Evolutionary conservation across 179 eudicot genomes (phyloP).

Genomic region (Dionaea muscipula): DNA sequence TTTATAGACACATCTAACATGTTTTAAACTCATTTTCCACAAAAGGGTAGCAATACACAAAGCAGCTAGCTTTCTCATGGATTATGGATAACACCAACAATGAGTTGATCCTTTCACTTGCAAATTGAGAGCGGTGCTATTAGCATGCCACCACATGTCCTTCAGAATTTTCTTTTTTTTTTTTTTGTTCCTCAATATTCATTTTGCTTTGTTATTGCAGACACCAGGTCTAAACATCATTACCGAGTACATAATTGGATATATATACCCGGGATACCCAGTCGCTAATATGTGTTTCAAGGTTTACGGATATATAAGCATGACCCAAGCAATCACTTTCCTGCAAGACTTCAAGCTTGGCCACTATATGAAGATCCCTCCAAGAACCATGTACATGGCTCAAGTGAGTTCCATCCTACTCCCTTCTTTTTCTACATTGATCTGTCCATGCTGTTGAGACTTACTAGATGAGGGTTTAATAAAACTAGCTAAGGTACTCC

Average conservation of each 20-base stretch:
- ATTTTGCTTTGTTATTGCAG: conserved; percentile 18
- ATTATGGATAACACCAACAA: too few species aligned
- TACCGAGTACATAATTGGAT: conserved; percentile 86
- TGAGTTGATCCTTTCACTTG: too few species aligned
- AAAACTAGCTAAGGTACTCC: too few species aligned
- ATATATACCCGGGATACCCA: conserved; percentile 92
- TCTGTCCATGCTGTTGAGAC: background rate
- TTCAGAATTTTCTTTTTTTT: too few species aligned
- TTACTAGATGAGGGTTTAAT: too few species aligned
- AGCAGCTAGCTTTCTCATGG: too few species aligned
- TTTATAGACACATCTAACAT: too few species aligned
- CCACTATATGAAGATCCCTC: conserved; percentile 96
- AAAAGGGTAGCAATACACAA: too few species aligned
- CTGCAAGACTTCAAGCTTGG: conserved; percentile 98
- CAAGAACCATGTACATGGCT: conserved; percentile 93
- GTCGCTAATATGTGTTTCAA: conserved; percentile 98
- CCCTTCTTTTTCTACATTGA: background rate
- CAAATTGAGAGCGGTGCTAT: too few species aligned
- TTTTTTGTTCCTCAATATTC: background rate
- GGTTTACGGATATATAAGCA: conserved; percentile 89
- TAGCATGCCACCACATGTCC: background rate
- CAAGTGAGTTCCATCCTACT: conserved; percentile 32
- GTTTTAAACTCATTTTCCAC: too few species aligned
- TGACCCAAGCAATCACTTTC: conserved; percentile 83
- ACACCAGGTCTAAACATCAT: conserved; percentile 85